Evolutionary conservation across 768 basidiomycete species (phyloP).

Genomic region (Mrakia blollopis): DNA sequence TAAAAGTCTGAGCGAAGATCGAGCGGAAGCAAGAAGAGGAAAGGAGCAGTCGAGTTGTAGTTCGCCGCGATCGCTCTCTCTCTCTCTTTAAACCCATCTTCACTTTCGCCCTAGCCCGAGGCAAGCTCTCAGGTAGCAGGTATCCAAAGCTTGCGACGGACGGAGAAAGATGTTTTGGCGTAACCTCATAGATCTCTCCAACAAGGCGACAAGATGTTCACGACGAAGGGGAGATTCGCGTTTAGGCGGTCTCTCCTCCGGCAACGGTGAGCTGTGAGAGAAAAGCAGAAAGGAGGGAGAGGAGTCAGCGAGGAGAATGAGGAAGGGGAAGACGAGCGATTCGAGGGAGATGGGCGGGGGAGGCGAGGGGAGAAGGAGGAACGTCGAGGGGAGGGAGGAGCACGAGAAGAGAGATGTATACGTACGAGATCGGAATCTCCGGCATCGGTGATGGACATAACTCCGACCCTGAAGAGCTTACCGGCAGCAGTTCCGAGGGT

Average conservation of each 20-base stretch:
- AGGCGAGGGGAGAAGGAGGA: too few relatives aligned
- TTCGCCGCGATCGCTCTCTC: too few relatives aligned
- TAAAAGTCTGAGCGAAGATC: too few relatives aligned
- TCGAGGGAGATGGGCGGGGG: background rate
- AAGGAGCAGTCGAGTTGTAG: too few relatives aligned
- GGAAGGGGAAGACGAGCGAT: too few relatives aligned
- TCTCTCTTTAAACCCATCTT: too few relatives aligned
- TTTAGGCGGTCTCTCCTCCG: constrained; percentile 31
- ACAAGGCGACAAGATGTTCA: constrained; percentile 3
- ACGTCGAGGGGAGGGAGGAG: background rate
- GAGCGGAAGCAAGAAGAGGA: too few relatives aligned
- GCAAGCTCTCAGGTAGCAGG: too few relatives aligned
- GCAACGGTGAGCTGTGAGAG: constrained; percentile 26
- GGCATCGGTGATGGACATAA: constrained; percentile 93
- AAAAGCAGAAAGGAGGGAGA: background rate
- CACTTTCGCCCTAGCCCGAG: too few relatives aligned
- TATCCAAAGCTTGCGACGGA: background rate
- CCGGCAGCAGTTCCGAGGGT: constrained; percentile 98
- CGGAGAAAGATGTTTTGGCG: background rate
- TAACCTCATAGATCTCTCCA: background rate
- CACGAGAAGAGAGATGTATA: background rate
- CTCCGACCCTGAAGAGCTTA: constrained; percentile 98
- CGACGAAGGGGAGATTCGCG: background rate
- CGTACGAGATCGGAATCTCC: constrained; percentile 90
- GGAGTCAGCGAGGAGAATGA: background rate